Percentiles rank a stretch among this genome's conserved stretches.
These are phyloP conservation scores for Parastagonospora nodorum DNA, from an alignment of 2,329 filamentous ascomycete species.

Conservation along the genomic window DNA sequence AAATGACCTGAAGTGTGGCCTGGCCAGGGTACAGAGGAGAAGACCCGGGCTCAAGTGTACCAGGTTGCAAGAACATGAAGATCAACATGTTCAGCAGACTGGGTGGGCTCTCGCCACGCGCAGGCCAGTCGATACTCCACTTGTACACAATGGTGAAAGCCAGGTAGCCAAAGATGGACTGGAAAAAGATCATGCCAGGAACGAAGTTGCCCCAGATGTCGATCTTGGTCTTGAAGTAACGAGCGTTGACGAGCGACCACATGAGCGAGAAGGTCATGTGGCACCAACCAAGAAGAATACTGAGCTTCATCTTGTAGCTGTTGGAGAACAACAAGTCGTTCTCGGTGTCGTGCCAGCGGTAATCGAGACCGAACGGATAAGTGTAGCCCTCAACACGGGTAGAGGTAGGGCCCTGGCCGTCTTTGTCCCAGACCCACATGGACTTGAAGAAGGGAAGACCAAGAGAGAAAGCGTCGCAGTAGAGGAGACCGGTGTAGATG, in stretches of 20 bases:
- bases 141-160: constrained; percentile 96
- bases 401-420: constrained; percentile 68
- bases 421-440: constrained; percentile 84
- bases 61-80: constrained; percentile 97
- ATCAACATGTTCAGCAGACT: constrained; percentile 98
- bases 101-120: constrained; percentile 70
- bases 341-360: constrained; percentile 94
- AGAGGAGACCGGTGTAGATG: constrained; percentile 94
- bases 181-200: constrained; percentile 99
- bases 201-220: constrained; percentile 98
- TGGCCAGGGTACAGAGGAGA: constrained; percentile 77
- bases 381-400: constrained; percentile 72
- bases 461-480: constrained; percentile 97
- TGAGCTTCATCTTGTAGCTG: constrained; percentile 99
- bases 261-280: constrained; percentile 99
- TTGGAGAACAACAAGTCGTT: constrained; percentile 96
- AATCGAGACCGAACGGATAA: constrained; percentile 95
- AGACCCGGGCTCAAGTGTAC: constrained; percentile 67
- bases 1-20: constrained; percentile 71
- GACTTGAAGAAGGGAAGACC: constrained; percentile 87
- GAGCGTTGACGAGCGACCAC: constrained; percentile 89
- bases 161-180: constrained; percentile 96
- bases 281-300: constrained; percentile 93
- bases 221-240: constrained; percentile 91
- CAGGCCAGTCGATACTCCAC: constrained; percentile 89